Conservation (phyloP, 805 yeast species). For the Starmerella ratchasimensis region DNA sequence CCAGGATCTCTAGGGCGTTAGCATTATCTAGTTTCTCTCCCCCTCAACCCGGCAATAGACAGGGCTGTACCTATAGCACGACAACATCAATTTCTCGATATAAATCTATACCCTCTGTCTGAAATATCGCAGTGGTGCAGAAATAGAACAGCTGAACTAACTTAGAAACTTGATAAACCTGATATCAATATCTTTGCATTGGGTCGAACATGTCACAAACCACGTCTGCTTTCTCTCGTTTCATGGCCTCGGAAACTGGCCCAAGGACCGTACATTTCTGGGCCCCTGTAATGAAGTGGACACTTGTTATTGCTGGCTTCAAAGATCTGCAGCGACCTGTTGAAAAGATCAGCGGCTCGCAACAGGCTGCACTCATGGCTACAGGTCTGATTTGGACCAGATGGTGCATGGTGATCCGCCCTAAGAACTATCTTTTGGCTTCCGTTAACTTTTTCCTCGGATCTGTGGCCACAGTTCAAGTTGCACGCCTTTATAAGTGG, state of each 20-base stretch:
- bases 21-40: too few relatives aligned
- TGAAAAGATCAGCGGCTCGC: conserved; percentile 80
- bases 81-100: too few relatives aligned
- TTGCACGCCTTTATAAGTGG: conserved; percentile 54
- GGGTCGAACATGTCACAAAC: too few relatives aligned
- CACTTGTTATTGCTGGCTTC: conserved; percentile 81
- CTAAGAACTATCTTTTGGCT: conserved; percentile 76
- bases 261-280: conserved; percentile 97
- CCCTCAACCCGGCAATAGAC: too few relatives aligned
- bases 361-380: conserved; percentile 69
- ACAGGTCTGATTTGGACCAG: conserved; percentile 97
- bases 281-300: conserved; percentile 59
- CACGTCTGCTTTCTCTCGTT: conserved; percentile 39
- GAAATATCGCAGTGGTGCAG: too few relatives aligned
- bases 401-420: conserved; percentile 89
- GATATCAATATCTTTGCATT: too few relatives aligned
- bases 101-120: too few relatives aligned
- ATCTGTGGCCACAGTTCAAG: conserved; percentile 74
- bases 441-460: conserved; percentile 90
- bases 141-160: too few relatives aligned
- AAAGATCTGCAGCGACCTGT: conserved; percentile 82
- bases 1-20: too few relatives aligned
- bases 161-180: too few relatives aligned
- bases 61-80: too few relatives aligned
- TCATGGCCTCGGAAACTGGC: conserved; percentile 78